These are phyloP conservation scores for Mycena maculata DNA, from an alignment of 768 basidiomycete species.

Conservation along the genomic window DNA sequence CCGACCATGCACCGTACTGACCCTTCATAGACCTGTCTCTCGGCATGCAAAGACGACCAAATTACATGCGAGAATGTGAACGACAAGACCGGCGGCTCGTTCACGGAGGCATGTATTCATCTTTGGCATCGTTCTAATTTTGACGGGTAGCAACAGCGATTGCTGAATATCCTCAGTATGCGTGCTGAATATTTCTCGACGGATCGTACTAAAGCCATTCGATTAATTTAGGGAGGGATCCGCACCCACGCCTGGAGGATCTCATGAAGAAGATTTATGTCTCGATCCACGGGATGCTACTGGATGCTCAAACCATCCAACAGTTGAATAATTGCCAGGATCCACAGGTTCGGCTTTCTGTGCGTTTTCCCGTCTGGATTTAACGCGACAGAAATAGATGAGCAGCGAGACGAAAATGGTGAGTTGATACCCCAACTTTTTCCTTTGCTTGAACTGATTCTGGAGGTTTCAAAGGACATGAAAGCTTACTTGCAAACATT, in stretches of 20 bases:
- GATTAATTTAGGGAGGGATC: neutral
- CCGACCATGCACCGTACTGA: neutral
- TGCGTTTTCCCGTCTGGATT: too few species aligned
- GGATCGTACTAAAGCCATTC: neutral
- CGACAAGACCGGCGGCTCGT: slow-evolving; percentile 15
- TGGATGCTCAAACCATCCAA: neutral
- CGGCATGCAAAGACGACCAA: slow-evolving; percentile 24
- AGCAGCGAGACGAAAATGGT: slow-evolving; percentile 4
- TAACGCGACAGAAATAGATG: too few species aligned
- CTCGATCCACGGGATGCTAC: slow-evolving; percentile 21
- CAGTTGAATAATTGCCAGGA: slow-evolving; percentile 3
- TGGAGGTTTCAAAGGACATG: slow-evolving; percentile 1
- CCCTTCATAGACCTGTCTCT: slow-evolving; percentile 1
- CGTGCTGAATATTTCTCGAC: neutral
- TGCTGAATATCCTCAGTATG: slow-evolving; percentile 16
- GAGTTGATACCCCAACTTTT: neutral
- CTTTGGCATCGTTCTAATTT: neutral
- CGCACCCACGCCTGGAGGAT: slow-evolving; percentile 13
- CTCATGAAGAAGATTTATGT: slow-evolving; percentile 19
- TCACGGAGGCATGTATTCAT: slow-evolving; percentile 11
- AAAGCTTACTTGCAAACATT: slow-evolving; percentile 17
- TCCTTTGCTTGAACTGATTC: neutral
- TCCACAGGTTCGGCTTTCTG: slow-evolving; percentile 20
- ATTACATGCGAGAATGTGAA: neutral
- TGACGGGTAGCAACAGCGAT: neutral